Conservation (phyloP, 495 filamentous ascomycete genomes). For the Penicillium coprophilum region DNA sequence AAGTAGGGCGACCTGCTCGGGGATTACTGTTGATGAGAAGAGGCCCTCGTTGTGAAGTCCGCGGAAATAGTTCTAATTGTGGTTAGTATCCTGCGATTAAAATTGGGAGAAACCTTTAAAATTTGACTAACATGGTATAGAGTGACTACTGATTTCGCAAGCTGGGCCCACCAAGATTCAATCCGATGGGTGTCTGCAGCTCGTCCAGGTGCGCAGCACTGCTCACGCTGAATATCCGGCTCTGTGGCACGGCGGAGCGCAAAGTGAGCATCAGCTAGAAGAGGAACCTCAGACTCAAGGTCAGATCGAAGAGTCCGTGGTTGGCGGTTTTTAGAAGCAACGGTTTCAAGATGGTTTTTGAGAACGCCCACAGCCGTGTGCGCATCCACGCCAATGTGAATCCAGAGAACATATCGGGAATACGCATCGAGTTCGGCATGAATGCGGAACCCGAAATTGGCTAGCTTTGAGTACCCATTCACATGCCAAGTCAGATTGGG, state of each 20-base stretch:
- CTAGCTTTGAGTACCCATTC: conserved; percentile 22
- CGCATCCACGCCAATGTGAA: conserved; percentile 19
- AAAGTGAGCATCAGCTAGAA: conserved; percentile 17
- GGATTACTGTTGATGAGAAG: conserved; percentile 10
- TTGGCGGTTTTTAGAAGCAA: conserved; percentile 8
- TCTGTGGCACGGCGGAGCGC: conserved; percentile 29
- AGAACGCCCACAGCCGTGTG: conserved; percentile 22
- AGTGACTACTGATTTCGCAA: conserved; percentile 11
- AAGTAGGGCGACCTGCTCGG: conserved; percentile 21
- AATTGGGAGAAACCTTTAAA: neutral
- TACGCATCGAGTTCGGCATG: conserved; percentile 25
- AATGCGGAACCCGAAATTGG: conserved; percentile 23
- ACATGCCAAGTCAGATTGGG: conserved; percentile 27
- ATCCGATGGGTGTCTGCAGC: conserved; percentile 20
- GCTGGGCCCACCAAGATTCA: conserved; percentile 21
- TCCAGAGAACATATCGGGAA: conserved; percentile 25
- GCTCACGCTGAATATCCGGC: conserved; percentile 4
- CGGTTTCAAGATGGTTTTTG: conserved; percentile 20
- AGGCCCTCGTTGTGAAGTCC: conserved; percentile 13
- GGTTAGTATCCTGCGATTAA: neutral
- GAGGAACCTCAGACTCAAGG: conserved; percentile 14
- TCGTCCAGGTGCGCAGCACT: conserved; percentile 16
- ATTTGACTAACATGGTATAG: conserved; percentile 13
- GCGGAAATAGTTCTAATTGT: conserved; percentile 16
- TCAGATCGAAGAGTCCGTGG: conserved; percentile 18